Base-by-base conservation (phyloP, 352 stramenopile genomes). In the Globisporangium ultimum region DNA sequence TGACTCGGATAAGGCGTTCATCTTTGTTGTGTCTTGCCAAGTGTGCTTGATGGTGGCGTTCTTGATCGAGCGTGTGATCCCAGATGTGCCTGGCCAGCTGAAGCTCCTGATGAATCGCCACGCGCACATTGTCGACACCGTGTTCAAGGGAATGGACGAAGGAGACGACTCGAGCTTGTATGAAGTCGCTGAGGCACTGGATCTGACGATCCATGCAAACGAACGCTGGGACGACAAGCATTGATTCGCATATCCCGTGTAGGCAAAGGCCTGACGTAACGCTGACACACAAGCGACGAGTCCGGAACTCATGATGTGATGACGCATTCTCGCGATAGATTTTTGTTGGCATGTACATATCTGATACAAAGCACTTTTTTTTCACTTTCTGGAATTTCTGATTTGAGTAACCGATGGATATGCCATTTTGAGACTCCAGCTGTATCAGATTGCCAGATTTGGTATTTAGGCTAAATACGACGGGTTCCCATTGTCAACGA, bases 121-220 rank as follows among this genome's bases (percentile, higher is more conserved):
- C 57, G 75, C 90, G n/a, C 66, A 91, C 59, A 86, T 94, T 46
- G 77, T 89, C 45, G 79, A 79, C 53, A 78, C 80, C 10, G 82
- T 94, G 11, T 94, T 94, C 58, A 87, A 88, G 54, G 81, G 81
- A 32, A 53, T 91, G 54, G 72, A 70, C 66, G 78, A 80, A 36
- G 80, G 80, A 20, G 78, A 91, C 64, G 70, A 77, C 53, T 87
- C 82, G n/a, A 63, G 78, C 18, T 61, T 92, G n/a, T 73, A 74
- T 24, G 82, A 94, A 63, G 83, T 75, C n/a, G 77, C 82, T 3
- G 84, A 94, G 60, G 66, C 64, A 24, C 67, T 94, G 43, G 75
- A 94, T 58, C 46, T 94, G 52, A 76, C 67, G 43, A 92, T 94
- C 54, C 86, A 90, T 57, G 57, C 75, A 45, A 93, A 91, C 60